A percentile compares a stretch with the other conserved stretches of the same genome.
Conservation (phyloP, 225 moss, liverwort and hornwort species). For the Pleurozium schreberi region DNA sequence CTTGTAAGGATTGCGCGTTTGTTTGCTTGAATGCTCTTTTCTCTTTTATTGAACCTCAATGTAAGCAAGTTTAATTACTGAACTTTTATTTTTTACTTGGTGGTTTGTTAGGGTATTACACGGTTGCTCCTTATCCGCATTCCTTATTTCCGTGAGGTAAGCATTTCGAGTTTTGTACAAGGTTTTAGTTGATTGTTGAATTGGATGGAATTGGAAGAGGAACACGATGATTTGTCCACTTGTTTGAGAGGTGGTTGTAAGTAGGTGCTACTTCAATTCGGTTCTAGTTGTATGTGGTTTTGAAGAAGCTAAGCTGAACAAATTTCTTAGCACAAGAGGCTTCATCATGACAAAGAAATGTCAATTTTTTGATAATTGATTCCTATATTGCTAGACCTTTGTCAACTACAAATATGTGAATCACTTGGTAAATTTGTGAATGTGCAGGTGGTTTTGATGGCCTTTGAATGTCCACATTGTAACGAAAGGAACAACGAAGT, state of each 20-base stretch:
- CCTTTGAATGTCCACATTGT: constrained; percentile 81
- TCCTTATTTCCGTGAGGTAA: constrained; percentile 80
- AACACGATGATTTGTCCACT: not conserved
- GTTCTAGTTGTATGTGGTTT: not conserved
- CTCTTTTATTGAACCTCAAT: not conserved
- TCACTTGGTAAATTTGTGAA: not conserved
- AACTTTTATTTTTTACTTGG: not conserved
- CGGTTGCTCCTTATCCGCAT: constrained; percentile 65
- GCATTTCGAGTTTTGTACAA: not conserved
- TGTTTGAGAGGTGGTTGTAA: not conserved
- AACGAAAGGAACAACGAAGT: constrained; percentile 84
- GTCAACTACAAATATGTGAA: not conserved
- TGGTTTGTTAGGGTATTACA: constrained; percentile 47
- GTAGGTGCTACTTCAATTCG: not conserved
- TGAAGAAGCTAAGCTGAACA: not conserved
- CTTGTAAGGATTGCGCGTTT: not conserved
- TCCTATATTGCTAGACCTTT: not conserved
- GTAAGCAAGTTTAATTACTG: not conserved
- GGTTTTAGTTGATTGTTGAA: not conserved
- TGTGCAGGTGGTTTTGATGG: constrained; percentile 75
- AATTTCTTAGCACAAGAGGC: not conserved
- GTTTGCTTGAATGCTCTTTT: not conserved
- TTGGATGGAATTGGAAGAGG: not conserved
- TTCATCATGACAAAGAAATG: not conserved
- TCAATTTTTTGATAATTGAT: not conserved